Conservation (phyloP, 495 filamentous ascomycete species). For the Penicillium canariense region DNA sequence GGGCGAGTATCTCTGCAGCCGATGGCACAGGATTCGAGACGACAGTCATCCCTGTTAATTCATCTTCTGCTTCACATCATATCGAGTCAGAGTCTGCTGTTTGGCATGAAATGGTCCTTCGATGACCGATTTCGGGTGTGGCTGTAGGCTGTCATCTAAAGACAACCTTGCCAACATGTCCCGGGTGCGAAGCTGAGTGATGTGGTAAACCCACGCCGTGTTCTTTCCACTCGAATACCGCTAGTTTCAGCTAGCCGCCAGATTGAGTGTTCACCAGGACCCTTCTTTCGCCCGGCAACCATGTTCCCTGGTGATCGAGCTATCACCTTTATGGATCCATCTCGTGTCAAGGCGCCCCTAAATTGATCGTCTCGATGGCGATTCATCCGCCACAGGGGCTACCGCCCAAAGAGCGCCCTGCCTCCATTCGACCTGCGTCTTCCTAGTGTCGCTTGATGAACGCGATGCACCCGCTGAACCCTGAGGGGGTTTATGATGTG, state of each 20-base stretch:
- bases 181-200: too few relatives aligned
- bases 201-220: too few relatives aligned
- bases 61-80: too few relatives aligned
- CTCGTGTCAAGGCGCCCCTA: neutral
- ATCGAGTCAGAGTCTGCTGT: too few relatives aligned
- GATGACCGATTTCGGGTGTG: too few relatives aligned
- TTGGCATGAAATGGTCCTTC: too few relatives aligned
- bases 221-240: too few relatives aligned
- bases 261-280: neutral
- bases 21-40: too few relatives aligned
- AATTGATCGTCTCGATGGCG: neutral
- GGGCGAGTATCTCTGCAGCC: too few relatives aligned
- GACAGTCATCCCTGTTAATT: too few relatives aligned
- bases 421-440: neutral
- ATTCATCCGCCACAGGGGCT: neutral
- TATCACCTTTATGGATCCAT: neutral
- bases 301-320: neutral
- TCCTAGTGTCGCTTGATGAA: neutral
- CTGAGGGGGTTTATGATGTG: neutral
- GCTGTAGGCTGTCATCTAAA: too few relatives aligned
- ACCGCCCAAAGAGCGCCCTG: neutral
- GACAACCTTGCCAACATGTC: too few relatives aligned
- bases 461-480: neutral
- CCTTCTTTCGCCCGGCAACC: neutral
- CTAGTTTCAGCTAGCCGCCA: neutral